Evolutionary conservation across 805 yeast species (phyloP), one percentile per base, ranked within the genome.

Genomic region (Lipomyces lipofer): DNA sequence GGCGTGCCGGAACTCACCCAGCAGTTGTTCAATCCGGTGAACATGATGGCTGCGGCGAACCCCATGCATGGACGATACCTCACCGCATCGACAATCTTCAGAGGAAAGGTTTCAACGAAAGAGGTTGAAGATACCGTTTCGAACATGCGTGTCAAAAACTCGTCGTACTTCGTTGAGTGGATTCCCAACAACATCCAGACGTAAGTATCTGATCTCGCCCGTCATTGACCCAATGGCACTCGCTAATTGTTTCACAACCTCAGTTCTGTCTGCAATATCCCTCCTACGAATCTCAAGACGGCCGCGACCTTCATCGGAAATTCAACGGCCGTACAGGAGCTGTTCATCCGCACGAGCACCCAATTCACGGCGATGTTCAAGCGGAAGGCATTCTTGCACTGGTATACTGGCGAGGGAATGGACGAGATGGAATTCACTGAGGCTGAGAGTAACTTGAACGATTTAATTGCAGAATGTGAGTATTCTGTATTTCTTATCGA

Each of bases 341-440:
- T 90, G 67, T 90, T 90, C 75, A 83, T 84, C 74, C 85, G 97
- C 75, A 86, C 88, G 53, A 92, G 92, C 62, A 88, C 81, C 66
- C 96, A 90, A 75, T 90, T 90, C 75, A 78, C 85, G 64, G 91
- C 90, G 58, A 90, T 90, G 97, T 90, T 86, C 75, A 82, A 88
- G 71, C 88, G 94, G 77, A 86, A 85, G 73, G 97, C 97, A 61
- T 90, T 90, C 83, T 84, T 90, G 75, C 96, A 90, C 74, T 90
- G 97, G 97, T 90, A 88, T 75, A 87, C 94, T 8, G 80, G 85
- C 64, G 97, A 90, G 74, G 97, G 97, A 76, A 90, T 90, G 97
- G 97, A 90, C 69, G 95, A 86, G 75, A 79, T 84, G 78, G 97
- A 90, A 75, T 90, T 90, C 73, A 82, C 89, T 54, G 97, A 90